Conservation (phyloP, 768 basidiomycete genomes). For the Coprinellus micaceus region DNA sequence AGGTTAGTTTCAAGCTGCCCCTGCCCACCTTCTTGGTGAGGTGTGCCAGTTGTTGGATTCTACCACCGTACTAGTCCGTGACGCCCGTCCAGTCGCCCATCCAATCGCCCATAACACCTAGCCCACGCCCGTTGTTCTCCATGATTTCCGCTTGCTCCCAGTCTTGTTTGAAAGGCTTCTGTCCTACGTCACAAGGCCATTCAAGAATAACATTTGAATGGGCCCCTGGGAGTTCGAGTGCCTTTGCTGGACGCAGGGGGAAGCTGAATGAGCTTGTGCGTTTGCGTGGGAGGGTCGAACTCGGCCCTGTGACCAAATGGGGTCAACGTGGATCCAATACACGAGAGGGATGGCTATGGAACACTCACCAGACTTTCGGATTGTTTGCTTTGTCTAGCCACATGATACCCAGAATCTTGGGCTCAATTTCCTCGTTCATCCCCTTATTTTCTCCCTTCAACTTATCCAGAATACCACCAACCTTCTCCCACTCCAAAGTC, state of each 20-base stretch:
- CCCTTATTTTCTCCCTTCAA: too few species aligned
- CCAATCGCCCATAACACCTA: constrained; percentile 60
- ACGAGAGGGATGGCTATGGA: neutral
- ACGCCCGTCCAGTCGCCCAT: constrained; percentile 47
- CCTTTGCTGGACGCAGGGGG: too few species aligned
- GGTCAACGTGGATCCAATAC: neutral
- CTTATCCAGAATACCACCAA: constrained; percentile 23
- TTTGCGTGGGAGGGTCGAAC: too few species aligned
- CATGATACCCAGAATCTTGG: constrained; percentile 33
- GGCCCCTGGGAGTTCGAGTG: too few species aligned
- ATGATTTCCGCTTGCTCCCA: constrained; percentile 61
- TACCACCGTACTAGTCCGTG: constrained; percentile 64
- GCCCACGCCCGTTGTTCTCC: constrained; percentile 52
- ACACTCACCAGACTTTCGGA: constrained; percentile 33
- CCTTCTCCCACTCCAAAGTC: constrained; percentile 40
- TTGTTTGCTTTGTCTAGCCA: constrained; percentile 14
- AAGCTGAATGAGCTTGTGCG: too few species aligned
- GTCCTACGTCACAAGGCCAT: too few species aligned
- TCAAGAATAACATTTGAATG: too few species aligned
- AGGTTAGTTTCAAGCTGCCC: constrained; percentile 33
- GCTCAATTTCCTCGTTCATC: constrained; percentile 26
- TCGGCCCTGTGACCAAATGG: constrained; percentile 35
- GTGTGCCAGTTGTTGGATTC: constrained; percentile 54
- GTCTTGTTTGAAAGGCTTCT: too few species aligned
- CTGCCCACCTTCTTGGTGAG: constrained; percentile 27